A percentile compares a stretch with the other conserved stretches of the same genome.
These are phyloP conservation scores for Ustilago trichophora DNA, from an alignment of 1,284 basidiomycete species.

Conservation along the genomic window DNA sequence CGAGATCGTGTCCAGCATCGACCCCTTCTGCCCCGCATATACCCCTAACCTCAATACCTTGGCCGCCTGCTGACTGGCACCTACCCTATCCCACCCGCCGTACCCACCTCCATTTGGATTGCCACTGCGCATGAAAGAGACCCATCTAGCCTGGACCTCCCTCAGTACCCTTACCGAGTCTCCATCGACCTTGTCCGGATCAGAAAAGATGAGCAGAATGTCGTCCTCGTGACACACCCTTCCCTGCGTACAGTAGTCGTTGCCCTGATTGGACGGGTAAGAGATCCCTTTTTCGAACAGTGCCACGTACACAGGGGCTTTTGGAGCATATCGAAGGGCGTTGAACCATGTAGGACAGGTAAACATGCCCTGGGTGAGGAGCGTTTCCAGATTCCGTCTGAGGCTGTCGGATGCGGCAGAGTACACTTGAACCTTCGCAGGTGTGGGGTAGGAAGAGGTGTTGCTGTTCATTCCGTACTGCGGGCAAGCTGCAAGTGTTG, in stretches of 20 bases:
- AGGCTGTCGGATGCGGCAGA: conserved; percentile 24
- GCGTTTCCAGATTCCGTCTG: conserved; percentile 27
- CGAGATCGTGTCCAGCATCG: conserved; percentile 15
- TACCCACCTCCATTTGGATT: conserved; percentile 33
- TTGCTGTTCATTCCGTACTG: conserved; percentile 20
- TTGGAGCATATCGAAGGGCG: conserved; percentile 23
- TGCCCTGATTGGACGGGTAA: conserved; percentile 42
- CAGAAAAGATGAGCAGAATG: conserved; percentile 48
- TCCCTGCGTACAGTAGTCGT: conserved; percentile 41
- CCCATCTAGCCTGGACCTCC: conserved; percentile 49
- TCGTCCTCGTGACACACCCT: conserved; percentile 61
- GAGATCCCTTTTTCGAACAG: conserved; percentile 32
- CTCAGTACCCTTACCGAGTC: background rate
- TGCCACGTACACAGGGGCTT: conserved; percentile 23
- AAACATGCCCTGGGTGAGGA: conserved; percentile 51
- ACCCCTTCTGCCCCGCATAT: background rate
- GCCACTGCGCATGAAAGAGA: conserved; percentile 37
- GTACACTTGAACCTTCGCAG: background rate
- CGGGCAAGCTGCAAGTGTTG: background rate
- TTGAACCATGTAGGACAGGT: conserved; percentile 45
- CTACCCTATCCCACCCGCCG: conserved; percentile 23
- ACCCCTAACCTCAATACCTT: conserved; percentile 38
- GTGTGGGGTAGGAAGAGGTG: conserved; percentile 7
- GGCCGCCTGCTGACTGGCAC: background rate
- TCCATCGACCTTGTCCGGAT: conserved; percentile 9